A percentile compares a stretch with the other conserved stretches of the same genome.
These are phyloP conservation scores for Vitis hybrid DNA, from an alignment of 177 flowering plant species.

Conservation along the genomic window DNA sequence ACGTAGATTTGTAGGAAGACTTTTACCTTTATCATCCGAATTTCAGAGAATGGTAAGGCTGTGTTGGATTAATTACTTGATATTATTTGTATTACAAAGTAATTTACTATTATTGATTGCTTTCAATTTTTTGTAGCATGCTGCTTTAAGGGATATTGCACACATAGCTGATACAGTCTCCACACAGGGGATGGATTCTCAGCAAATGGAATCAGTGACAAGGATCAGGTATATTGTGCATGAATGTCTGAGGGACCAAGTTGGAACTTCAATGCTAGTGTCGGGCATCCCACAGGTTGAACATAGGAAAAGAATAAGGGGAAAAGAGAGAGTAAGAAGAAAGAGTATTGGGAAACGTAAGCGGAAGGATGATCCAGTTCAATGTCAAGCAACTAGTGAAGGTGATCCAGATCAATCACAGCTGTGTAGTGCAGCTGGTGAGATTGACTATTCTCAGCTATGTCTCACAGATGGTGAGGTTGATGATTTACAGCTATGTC, in stretches of 20 bases:
- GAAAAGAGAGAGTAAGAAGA: conserved; percentile 63
- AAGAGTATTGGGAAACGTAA: conserved; percentile 43
- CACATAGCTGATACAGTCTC: conserved; percentile 58
- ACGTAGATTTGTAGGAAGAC: conserved; percentile 63
- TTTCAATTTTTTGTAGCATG: conserved; percentile 24
- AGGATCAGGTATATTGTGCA: conserved; percentile 55
- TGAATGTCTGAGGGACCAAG: conserved; percentile 66
- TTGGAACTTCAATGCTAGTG: conserved; percentile 27
- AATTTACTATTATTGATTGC: conserved; percentile 2
- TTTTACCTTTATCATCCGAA: conserved; percentile 66
- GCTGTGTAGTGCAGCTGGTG: conserved; percentile 9
- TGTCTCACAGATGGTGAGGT: conserved; percentile 13
- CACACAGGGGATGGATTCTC: conserved; percentile 57
- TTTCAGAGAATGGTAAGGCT: conserved; percentile 60
- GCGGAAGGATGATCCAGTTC: conserved; percentile 42
- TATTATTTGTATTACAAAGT: background rate
- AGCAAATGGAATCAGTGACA: conserved; percentile 47
- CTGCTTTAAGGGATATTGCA: conserved; percentile 56
- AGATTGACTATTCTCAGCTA: conserved; percentile 14
- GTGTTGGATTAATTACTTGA: background rate
- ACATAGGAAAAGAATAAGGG: conserved; percentile 42
- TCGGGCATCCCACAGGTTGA: conserved; percentile 30
- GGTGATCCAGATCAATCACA: conserved; percentile 28
- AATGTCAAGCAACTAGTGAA: conserved; percentile 28
- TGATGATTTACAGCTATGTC: conserved; percentile 11